These are phyloP conservation scores for Cystofilobasidium ferigula DNA, from an alignment of 768 basidiomycete genomes.

Conservation along the genomic window DNA sequence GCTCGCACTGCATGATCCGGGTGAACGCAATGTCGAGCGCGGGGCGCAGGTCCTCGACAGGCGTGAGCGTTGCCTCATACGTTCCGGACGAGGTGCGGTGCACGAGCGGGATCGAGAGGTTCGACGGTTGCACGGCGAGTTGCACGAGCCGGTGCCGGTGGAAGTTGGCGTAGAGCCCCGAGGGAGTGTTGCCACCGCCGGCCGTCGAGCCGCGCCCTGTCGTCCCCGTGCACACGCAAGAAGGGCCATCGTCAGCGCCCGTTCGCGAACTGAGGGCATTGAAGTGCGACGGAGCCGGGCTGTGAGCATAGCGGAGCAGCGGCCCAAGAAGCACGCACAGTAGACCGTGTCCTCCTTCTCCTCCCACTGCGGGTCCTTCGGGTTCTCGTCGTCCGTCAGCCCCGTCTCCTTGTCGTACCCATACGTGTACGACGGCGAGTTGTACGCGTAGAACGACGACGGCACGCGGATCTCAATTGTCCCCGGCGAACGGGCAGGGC, in stretches of 20 bases:
- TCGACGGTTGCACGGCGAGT: neutral
- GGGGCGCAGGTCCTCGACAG: neutral
- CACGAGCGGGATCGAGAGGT: neutral
- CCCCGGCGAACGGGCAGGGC: too few species aligned
- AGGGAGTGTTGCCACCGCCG: slow-evolving; percentile 1
- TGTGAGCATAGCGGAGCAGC: too few species aligned
- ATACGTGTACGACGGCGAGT: neutral
- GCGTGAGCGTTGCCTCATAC: neutral
- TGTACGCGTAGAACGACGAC: too few species aligned
- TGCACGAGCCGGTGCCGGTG: neutral
- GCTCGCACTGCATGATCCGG: slow-evolving; percentile 1
- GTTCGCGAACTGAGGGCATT: too few species aligned
- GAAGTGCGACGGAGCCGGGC: too few species aligned
- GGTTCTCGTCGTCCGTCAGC: neutral
- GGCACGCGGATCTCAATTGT: too few species aligned
- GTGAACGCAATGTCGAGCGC: slow-evolving; percentile 11
- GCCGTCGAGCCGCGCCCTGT: neutral
- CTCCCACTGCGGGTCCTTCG: slow-evolving; percentile 6
- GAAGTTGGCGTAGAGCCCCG: neutral
- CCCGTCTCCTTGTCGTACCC: neutral
- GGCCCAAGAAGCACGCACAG: slow-evolving; percentile 9
- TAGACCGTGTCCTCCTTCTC: slow-evolving; percentile 5
- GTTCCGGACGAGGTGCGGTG: neutral
- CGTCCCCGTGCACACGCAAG: too few species aligned
- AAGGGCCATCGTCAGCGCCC: too few species aligned